Evolutionary conservation across 1,284 basidiomycete species (phyloP).

Genomic region (Tetrapyrgos nigripes): DNA sequence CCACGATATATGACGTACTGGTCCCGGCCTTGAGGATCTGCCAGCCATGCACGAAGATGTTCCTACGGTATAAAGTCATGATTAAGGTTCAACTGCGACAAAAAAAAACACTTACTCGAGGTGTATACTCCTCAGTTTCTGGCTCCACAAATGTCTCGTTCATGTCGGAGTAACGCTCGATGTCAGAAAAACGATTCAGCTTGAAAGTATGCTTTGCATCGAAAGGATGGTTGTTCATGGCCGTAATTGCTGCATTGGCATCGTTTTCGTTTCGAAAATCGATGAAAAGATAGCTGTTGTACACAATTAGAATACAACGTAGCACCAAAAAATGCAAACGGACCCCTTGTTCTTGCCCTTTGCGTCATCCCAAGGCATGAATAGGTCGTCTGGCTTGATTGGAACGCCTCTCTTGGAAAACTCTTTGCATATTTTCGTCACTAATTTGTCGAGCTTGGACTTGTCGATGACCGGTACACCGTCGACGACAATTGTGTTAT

Average conservation of each 20-base stretch:
- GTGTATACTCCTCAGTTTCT: constrained; percentile 78
- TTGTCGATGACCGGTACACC: constrained; percentile 88
- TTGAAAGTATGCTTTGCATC: constrained; percentile 93
- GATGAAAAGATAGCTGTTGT: constrained; percentile 83
- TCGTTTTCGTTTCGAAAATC: constrained; percentile 87
- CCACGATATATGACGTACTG: constrained; percentile 96
- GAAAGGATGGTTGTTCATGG: constrained; percentile 89
- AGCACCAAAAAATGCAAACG: constrained; percentile 27
- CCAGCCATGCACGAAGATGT: constrained; percentile 95
- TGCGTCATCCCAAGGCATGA: constrained; percentile 85
- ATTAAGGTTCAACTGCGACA: neutral
- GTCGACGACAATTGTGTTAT: constrained; percentile 89
- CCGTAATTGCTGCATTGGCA: constrained; percentile 81
- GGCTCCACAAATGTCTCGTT: constrained; percentile 89
- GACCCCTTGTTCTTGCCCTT: constrained; percentile 89
- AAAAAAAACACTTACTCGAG: constrained; percentile 62
- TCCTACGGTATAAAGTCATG: constrained; percentile 58
- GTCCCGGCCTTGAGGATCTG: constrained; percentile 91
- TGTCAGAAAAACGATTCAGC: constrained; percentile 92
- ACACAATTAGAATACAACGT: constrained; percentile 10
- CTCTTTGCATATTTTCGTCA: constrained; percentile 82
- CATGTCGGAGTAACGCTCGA: constrained; percentile 85
- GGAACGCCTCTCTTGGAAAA: constrained; percentile 82
- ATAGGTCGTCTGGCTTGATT: constrained; percentile 79
- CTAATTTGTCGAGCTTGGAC: constrained; percentile 77